phyloP scores from a whole-genome alignment of 495 filamentous ascomycete species.

The Chlorociboria aeruginascens region DNA sequence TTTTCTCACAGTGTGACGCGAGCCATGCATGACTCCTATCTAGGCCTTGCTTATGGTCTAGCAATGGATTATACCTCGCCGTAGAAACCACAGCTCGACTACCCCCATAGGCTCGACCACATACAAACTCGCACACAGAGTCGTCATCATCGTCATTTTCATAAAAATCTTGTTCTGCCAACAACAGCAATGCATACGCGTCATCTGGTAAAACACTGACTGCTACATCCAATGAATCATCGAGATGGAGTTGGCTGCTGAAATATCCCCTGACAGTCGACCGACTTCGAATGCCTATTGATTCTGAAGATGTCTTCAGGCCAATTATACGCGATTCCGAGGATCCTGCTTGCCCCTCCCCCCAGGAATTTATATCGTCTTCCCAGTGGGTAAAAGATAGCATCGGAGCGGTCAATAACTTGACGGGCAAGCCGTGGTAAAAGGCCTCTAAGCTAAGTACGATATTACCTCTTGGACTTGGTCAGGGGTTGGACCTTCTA shows the following conservation, averaged over 20 bases:
- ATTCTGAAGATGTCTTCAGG: constrained; percentile 24
- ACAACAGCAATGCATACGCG: constrained; percentile 45
- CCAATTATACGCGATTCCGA: constrained; percentile 22
- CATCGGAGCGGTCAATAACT: constrained; percentile 19
- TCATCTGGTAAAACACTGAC: constrained; percentile 43
- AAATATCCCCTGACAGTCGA: constrained; percentile 35
- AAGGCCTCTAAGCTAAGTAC: constrained; percentile 47
- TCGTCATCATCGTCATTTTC: constrained; percentile 48
- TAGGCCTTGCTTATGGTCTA: constrained; percentile 33
- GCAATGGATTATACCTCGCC: constrained; percentile 44
- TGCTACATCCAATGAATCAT: constrained; percentile 50
- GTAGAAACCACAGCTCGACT: constrained; percentile 46
- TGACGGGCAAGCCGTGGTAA: constrained; percentile 46
- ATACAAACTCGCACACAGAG: constrained; percentile 37
- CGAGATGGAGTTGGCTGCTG: constrained; percentile 43
- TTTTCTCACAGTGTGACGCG: constrained; percentile 43
- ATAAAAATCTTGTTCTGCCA: constrained; percentile 52
- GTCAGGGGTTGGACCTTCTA: too few species aligned
- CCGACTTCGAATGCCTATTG: constrained; percentile 43
- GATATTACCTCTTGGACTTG: too few species aligned
- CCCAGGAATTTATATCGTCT: too few species aligned
- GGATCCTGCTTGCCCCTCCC: too few species aligned
- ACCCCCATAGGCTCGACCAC: constrained; percentile 54
- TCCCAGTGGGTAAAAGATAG: too few species aligned
- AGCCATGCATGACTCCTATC: constrained; percentile 50